phyloP scores from a whole-genome alignment of 2,329 filamentous ascomycete genomes.

The Fusarium brachygibbosum region DNA sequence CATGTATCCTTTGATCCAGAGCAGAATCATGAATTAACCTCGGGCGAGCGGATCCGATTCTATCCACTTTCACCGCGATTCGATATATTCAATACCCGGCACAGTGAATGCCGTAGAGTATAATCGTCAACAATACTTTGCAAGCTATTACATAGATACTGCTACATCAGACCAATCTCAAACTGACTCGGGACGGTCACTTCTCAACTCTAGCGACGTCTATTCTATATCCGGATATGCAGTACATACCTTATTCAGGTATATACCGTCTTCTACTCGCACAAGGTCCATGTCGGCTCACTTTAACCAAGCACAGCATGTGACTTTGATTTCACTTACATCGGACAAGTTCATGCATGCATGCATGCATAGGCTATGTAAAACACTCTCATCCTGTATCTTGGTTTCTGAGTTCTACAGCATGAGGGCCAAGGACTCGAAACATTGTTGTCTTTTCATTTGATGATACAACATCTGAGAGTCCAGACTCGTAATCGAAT shows the following conservation, averaged over 20 bases:
- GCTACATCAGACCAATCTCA: neutral
- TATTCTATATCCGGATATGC: neutral
- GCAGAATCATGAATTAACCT: conserved; percentile 6
- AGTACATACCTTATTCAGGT: neutral
- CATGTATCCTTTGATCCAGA: conserved; percentile 4
- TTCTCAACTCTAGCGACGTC: neutral
- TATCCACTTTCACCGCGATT: conserved; percentile 35
- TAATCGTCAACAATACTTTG: neutral
- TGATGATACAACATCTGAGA: neutral
- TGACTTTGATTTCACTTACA: conserved; percentile 1
- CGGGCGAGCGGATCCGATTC: conserved; percentile 39
- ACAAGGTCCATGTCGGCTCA: conserved; percentile 9
- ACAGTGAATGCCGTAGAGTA: conserved; percentile 21
- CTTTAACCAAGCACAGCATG: conserved; percentile 6
- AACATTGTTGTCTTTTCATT: neutral
- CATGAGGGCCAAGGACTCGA: conserved; percentile 7
- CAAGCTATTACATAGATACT: neutral
- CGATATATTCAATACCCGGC: conserved; percentile 20
- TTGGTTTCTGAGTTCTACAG: conserved; percentile 3
- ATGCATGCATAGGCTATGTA: conserved; percentile 1
- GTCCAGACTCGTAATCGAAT: neutral
- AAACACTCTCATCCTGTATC: conserved; percentile 9
- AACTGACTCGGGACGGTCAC: neutral
- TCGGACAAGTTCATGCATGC: conserved; percentile 2
- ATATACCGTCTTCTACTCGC: neutral